phyloP scores from a whole-genome alignment of 352 stramenopile species.

The Pythium myriotylum region DNA sequence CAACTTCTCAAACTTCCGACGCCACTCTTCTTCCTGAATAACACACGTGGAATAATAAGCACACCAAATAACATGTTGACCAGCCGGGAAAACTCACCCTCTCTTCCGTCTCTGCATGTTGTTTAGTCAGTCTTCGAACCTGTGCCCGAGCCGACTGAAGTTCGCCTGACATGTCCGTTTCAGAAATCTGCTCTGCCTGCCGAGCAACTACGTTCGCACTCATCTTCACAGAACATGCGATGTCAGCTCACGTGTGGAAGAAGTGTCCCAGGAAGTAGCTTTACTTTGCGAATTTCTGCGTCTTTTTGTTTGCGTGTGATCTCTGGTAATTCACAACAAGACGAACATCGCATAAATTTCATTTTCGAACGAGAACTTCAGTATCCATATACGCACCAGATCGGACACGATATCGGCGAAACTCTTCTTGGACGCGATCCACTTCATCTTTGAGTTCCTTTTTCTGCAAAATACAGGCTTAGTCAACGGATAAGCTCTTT shows the following conservation, averaged over 20 bases:
- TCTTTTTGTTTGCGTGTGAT: constrained; percentile 91
- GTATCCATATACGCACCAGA: constrained; percentile 37
- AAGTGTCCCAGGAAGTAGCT: too few relatives aligned
- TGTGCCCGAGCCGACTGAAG: constrained; percentile 74
- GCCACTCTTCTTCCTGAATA: constrained; percentile 71
- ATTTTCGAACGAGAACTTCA: too few relatives aligned
- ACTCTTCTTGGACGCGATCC: constrained; percentile 86
- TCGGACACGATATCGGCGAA: constrained; percentile 83
- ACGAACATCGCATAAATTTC: not conserved
- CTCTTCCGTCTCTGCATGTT: constrained; percentile 75
- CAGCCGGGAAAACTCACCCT: constrained; percentile 38
- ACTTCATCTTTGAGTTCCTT: constrained; percentile 83
- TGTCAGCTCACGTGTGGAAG: too few relatives aligned
- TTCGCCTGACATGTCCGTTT: constrained; percentile 71
- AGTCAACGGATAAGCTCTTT: not conserved
- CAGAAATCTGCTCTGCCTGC: constrained; percentile 78
- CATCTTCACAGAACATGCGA: constrained; percentile 60
- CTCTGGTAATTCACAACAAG: constrained; percentile 35
- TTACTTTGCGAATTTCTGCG: constrained; percentile 82
- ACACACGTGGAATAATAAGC: not conserved
- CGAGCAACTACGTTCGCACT: constrained; percentile 72
- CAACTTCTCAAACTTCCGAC: constrained; percentile 85
- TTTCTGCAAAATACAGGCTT: constrained; percentile 44
- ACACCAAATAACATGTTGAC: not conserved
- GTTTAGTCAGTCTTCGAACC: constrained; percentile 74